phyloP scores from a whole-genome alignment of 352 stramenopile genomes.

The Aphanomyces euteiches region DNA sequence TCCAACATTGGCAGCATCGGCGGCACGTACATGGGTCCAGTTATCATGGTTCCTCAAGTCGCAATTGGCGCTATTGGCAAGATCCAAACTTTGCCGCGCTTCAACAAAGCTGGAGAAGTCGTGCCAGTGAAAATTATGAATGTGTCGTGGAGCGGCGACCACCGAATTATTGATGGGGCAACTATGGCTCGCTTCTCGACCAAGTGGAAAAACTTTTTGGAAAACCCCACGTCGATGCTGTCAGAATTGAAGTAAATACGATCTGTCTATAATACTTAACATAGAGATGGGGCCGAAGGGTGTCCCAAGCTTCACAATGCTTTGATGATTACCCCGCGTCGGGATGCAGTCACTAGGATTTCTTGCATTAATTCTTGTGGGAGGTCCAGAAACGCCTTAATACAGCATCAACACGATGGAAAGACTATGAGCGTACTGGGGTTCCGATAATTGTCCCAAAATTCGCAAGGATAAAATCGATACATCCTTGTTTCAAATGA shows the following conservation, averaged over 20 bases:
- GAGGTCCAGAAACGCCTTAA: constrained; percentile 56
- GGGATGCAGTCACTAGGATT: constrained; percentile 56
- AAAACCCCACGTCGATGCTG: constrained; percentile 92
- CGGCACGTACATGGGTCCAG: constrained; percentile 95
- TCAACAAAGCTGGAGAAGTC: constrained; percentile 80
- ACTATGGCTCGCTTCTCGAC: constrained; percentile 98
- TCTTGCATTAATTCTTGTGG: constrained; percentile 68
- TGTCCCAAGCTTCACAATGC: neutral
- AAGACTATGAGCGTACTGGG: constrained; percentile 36
- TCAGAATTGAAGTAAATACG: constrained; percentile 77
- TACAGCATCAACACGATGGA: neutral
- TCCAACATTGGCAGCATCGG: constrained; percentile 96
- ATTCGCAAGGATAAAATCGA: constrained; percentile 77
- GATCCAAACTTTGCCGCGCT: constrained; percentile 95
- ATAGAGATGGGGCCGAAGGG: constrained; percentile 15
- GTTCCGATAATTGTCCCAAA: constrained; percentile 72
- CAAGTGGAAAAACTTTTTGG: constrained; percentile 93
- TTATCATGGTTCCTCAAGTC: constrained; percentile 95
- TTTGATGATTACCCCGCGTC: constrained; percentile 57
- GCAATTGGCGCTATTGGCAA: constrained; percentile 96
- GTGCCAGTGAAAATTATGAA: constrained; percentile 90
- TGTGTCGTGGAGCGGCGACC: constrained; percentile 97
- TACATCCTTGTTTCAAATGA: constrained; percentile 72
- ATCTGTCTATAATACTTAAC: neutral
- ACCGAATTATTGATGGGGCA: constrained; percentile 97